Base-by-base conservation (phyloP, 1,284 basidiomycete species). In the Gymnopus androsaceus region DNA sequence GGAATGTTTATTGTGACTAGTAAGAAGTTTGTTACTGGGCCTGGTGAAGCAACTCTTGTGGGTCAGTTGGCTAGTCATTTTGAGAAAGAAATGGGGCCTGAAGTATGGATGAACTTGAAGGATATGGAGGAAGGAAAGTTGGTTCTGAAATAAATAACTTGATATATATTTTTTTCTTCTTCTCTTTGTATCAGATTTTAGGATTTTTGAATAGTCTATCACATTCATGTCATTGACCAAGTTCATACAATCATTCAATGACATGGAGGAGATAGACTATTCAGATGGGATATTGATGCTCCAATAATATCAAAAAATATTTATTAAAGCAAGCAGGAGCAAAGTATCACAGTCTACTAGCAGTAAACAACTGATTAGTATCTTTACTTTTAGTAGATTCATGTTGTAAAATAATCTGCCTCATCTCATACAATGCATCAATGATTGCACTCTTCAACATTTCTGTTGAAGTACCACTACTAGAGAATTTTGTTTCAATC, bases 401-500 rank as follows among this genome's bases (percentile, higher is more conserved):
- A 7, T 25, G 14, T n/a, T 42, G 25, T 21, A 42, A 42, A 17
- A 46, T 27, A 17, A 61, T 37, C 6, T 27, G 15, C 56, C 69
- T 79, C 85, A 98, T 92, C 63, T 93, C 88, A 55, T 78, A 68
- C 61, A 98, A 72, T 15, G 90, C 85, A 56, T 83, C 76, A n/a
- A 76, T 72, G 50, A 98, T 72, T 45, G 84, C 82, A 57, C 78
- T 66, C 65, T 90, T 87, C 70, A 97, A 92, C 25, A 61, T 57
- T 9, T 79, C 75, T 9, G 94, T 95, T 27, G 90, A 91, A 25
- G 93, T 95, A 33, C 74, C 68, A 5, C 79, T 67, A 64, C 79
- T 85, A 7, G 89, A 89, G 62, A 81, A 75, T 72, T 98, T 98
- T 54, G 89, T 92, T 73, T 98, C 95, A 67, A 98, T 88, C 2